phyloP scores from a whole-genome alignment of 129 eudicot species.

The Helianthus tuberosus region DNA sequence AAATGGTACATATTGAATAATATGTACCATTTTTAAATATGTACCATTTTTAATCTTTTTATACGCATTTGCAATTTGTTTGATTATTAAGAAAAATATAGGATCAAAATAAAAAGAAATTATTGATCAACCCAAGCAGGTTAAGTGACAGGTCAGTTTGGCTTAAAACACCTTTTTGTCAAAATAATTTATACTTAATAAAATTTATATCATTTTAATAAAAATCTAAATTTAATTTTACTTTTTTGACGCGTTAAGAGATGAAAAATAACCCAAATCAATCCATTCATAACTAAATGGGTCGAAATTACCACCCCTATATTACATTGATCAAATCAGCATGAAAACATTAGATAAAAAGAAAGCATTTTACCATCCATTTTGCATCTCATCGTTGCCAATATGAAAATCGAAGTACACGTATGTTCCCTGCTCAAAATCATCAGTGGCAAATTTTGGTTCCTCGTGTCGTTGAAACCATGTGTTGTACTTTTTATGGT shows the following conservation, averaged over 20 bases:
- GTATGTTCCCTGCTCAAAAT: slow-evolving; percentile 96
- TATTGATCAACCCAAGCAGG: no score
- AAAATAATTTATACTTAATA: background rate
- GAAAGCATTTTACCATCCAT: slow-evolving; percentile 73
- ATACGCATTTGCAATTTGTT: no score
- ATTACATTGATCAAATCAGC: background rate
- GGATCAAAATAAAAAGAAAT: no score
- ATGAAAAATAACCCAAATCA: background rate
- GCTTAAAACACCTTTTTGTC: background rate
- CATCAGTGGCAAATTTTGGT: slow-evolving; percentile 94
- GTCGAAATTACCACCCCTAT: background rate
- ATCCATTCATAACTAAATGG: background rate
- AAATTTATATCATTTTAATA: background rate
- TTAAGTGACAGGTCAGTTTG: no score
- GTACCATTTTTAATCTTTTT: no score
- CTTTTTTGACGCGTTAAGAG: background rate
- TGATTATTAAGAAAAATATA: no score
- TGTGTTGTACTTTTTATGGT: slow-evolving; percentile 88
- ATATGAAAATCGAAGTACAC: slow-evolving; percentile 93
- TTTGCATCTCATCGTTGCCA: slow-evolving; percentile 73
- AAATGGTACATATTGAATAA: no score
- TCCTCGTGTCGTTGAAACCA: slow-evolving; percentile 99
- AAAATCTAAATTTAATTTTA: background rate
- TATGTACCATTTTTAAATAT: no score
- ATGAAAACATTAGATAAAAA: slow-evolving; percentile 2